Evolutionary conservation across 495 filamentous ascomycete species (phyloP).

Genomic region (Aspergillus mulundensis): DNA sequence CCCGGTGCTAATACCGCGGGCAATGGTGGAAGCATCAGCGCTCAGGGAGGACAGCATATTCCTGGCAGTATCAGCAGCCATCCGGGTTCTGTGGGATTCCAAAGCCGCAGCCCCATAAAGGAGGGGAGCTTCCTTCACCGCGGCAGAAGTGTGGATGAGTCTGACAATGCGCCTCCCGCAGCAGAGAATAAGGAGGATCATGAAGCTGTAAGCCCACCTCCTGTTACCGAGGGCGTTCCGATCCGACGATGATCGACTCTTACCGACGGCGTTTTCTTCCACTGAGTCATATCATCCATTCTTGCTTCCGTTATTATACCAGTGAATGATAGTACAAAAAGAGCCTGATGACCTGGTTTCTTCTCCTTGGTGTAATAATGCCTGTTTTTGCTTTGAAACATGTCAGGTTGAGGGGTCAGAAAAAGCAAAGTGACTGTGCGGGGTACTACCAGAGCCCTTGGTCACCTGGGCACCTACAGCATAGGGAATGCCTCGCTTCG

Average conservation of each 20-base stretch:
- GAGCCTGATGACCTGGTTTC: slow-evolving; percentile 40
- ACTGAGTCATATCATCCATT: slow-evolving; percentile 8
- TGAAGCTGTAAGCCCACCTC: slow-evolving; percentile 43
- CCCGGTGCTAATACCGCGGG: slow-evolving; percentile 47
- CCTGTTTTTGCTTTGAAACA: neutral
- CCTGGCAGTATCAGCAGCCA: slow-evolving; percentile 45
- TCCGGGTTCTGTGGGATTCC: slow-evolving; percentile 46
- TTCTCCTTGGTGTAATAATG: slow-evolving; percentile 16
- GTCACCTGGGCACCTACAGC: slow-evolving; percentile 1
- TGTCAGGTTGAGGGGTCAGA: slow-evolving; percentile 1
- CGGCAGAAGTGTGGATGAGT: slow-evolving; percentile 68
- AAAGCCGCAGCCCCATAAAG: slow-evolving; percentile 76
- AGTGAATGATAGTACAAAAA: slow-evolving; percentile 33
- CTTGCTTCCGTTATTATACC: slow-evolving; percentile 13
- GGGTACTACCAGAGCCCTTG: slow-evolving; percentile 2
- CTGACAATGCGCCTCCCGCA: slow-evolving; percentile 37
- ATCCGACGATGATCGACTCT: slow-evolving; percentile 48
- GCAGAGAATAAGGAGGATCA: slow-evolving; percentile 33
- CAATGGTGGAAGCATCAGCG: slow-evolving; percentile 43
- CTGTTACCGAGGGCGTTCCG: slow-evolving; percentile 56
- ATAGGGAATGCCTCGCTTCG: neutral
- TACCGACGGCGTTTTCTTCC: neutral
- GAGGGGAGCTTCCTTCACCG: slow-evolving; percentile 79
- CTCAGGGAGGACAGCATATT: slow-evolving; percentile 34
- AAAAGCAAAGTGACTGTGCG: slow-evolving; percentile 7